Evolutionary conservation across 805 yeast genomes (phyloP).

Genomic region (Maudiozyma serrabonitensis): DNA sequence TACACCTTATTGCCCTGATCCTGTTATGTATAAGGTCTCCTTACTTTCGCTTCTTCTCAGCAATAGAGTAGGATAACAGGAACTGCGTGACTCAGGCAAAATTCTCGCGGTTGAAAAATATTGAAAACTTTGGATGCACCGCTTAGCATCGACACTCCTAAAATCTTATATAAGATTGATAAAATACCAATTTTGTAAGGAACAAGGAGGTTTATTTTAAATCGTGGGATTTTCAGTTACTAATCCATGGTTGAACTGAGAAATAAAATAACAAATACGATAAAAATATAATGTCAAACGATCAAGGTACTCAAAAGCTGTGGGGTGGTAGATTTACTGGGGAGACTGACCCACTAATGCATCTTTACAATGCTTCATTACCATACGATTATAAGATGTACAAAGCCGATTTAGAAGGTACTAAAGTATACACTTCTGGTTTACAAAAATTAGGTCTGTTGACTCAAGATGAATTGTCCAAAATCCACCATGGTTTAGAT

Average conservation of each 20-base stretch:
- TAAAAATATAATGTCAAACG: neutral
- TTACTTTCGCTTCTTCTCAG: too few relatives aligned
- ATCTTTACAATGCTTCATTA: conserved; percentile 88
- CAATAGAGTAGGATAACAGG: too few relatives aligned
- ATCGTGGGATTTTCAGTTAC: too few relatives aligned
- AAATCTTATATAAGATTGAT: too few relatives aligned
- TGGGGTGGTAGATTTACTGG: conserved; percentile 99
- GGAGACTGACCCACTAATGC: conserved; percentile 95
- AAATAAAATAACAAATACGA: neutral
- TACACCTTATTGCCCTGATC: too few relatives aligned
- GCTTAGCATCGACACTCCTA: too few relatives aligned
- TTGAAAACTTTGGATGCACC: too few relatives aligned
- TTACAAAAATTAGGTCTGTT: conserved; percentile 69
- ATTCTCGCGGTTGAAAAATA: too few relatives aligned
- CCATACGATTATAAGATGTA: conserved; percentile 96
- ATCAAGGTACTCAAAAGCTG: conserved; percentile 43
- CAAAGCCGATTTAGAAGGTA: conserved; percentile 87
- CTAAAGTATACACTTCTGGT: conserved; percentile 86
- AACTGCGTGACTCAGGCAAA: too few relatives aligned
- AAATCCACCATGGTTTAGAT: conserved; percentile 77
- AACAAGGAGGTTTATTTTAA: too few relatives aligned
- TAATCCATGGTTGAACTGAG: neutral
- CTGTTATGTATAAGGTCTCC: too few relatives aligned
- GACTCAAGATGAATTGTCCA: conserved; percentile 58
- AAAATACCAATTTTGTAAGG: too few relatives aligned